Conservation (phyloP, 2,329 filamentous ascomycete species). For the Thyridium curvatum region DNA sequence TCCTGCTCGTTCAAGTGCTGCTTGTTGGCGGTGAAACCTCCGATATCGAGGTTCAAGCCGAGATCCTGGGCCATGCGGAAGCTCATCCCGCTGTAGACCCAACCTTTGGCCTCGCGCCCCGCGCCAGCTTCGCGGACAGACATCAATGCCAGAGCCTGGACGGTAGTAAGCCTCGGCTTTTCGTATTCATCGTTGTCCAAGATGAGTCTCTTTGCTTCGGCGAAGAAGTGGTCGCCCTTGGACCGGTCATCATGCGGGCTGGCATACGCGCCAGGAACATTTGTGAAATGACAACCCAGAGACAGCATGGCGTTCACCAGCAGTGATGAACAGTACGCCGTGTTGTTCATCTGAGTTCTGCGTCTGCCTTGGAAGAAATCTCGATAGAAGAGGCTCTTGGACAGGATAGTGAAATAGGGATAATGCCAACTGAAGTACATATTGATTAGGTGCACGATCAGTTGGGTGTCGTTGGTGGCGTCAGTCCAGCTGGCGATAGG, state of each 20-base stretch:
- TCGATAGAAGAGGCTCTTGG: conserved; percentile 77
- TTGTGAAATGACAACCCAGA: conserved; percentile 88
- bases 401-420: conserved; percentile 87
- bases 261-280: conserved; percentile 64
- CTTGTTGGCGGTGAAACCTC: conserved; percentile 51
- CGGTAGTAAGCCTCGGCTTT: conserved; percentile 78
- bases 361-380: conserved; percentile 73
- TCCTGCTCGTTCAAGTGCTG: conserved; percentile 65
- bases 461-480: conserved; percentile 71
- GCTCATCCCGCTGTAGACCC: conserved; percentile 98
- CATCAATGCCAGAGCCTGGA: conserved; percentile 92
- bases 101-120: conserved; percentile 88
- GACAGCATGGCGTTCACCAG: conserved; percentile 93
- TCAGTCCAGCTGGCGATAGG: conserved; percentile 81
- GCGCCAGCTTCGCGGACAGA: conserved; percentile 94
- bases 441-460: conserved; percentile 82
- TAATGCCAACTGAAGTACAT: conserved; percentile 99
- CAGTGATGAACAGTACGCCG: conserved; percentile 78
- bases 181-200: conserved; percentile 91
- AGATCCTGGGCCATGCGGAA: conserved; percentile 97
- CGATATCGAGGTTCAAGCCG: conserved; percentile 79
- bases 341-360: conserved; percentile 41
- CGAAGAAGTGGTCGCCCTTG: conserved; percentile 93
- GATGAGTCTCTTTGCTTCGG: conserved; percentile 83
- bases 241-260: conserved; percentile 71